These are phyloP conservation scores for Fusarium sp. DNA, from an alignment of 2,329 filamentous ascomycete genomes.

Conservation along the genomic window DNA sequence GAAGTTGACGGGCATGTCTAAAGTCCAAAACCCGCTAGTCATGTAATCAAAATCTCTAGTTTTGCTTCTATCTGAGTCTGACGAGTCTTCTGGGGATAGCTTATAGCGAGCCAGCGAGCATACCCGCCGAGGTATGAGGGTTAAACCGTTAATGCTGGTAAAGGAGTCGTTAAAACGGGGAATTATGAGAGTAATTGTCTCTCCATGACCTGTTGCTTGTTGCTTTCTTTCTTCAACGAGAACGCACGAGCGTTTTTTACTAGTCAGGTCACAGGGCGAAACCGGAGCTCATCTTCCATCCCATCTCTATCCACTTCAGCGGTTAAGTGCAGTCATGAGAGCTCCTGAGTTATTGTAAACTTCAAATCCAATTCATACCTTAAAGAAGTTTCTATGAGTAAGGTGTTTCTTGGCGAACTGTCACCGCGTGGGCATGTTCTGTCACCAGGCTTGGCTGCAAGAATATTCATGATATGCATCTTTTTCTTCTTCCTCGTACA, in stretches of 20 bases:
- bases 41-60: slow-evolving; percentile 30
- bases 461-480: slow-evolving; percentile 1
- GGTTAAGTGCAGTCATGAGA: not conserved
- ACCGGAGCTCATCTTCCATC: slow-evolving; percentile 15
- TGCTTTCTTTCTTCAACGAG: not conserved
- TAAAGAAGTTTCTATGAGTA: too few relatives aligned
- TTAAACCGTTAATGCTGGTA: slow-evolving; percentile 14
- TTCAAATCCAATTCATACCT: too few relatives aligned
- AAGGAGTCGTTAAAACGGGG: slow-evolving; percentile 19
- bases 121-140: slow-evolving; percentile 2
- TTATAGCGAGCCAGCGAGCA: not conserved
- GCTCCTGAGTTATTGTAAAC: slow-evolving; percentile 2
- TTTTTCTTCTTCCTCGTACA: not conserved
- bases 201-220: not conserved
- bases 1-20: slow-evolving; percentile 33
- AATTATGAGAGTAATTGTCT: slow-evolving; percentile 13
- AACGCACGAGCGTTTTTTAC: not conserved
- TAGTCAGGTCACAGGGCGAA: slow-evolving; percentile 19
- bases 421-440: not conserved
- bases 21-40: slow-evolving; percentile 23
- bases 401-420: too few relatives aligned
- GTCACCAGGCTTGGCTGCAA: not conserved
- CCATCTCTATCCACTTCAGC: slow-evolving; percentile 14
- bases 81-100: slow-evolving; percentile 31
- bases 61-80: slow-evolving; percentile 14